A percentile compares a stretch with the other conserved stretches of the same genome.
phyloP scores from a whole-genome alignment of 2,329 filamentous ascomycete species.

The Malbranchea zuffiana region DNA sequence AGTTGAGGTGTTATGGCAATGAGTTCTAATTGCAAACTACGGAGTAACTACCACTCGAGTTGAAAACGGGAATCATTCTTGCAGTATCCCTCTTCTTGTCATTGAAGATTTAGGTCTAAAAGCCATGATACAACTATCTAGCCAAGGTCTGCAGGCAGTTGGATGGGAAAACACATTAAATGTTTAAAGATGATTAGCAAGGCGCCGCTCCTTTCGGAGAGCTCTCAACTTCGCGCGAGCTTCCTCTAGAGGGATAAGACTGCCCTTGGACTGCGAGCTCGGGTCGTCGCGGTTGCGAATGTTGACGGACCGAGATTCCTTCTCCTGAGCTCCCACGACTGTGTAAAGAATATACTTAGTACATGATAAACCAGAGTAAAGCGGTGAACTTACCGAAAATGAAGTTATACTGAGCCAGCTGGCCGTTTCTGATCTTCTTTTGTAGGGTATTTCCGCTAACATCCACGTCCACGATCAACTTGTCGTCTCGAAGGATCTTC shows the following conservation, averaged over 20 bases:
- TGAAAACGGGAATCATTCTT: no score
- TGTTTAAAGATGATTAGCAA: slow-evolving; percentile 32
- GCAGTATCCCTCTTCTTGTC: no score
- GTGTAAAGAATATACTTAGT: slow-evolving; percentile 14
- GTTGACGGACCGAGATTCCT: slow-evolving; percentile 49
- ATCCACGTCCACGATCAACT: slow-evolving; percentile 40
- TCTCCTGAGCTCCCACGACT: slow-evolving; percentile 55
- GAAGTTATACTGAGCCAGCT: slow-evolving; percentile 42
- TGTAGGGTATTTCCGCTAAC: slow-evolving; percentile 40
- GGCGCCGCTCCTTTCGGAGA: slow-evolving; percentile 36
- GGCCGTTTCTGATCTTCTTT: slow-evolving; percentile 43
- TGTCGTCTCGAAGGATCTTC: slow-evolving; percentile 33
- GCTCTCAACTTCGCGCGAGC: slow-evolving; percentile 43
- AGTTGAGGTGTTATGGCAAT: no score
- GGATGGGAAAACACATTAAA: no score
- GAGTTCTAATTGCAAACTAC: no score
- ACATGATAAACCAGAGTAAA: slow-evolving; percentile 2
- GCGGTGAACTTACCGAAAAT: slow-evolving; percentile 35
- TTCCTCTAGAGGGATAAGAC: slow-evolving; percentile 50
- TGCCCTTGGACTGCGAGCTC: slow-evolving; percentile 50
- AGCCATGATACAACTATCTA: no score
- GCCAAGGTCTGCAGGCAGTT: no score
- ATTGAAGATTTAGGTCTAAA: no score
- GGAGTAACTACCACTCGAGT: no score
- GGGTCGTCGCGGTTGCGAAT: slow-evolving; percentile 55